These are phyloP conservation scores for Syzygium jambos DNA, from an alignment of 345 rosid species.

Conservation along the genomic window DNA sequence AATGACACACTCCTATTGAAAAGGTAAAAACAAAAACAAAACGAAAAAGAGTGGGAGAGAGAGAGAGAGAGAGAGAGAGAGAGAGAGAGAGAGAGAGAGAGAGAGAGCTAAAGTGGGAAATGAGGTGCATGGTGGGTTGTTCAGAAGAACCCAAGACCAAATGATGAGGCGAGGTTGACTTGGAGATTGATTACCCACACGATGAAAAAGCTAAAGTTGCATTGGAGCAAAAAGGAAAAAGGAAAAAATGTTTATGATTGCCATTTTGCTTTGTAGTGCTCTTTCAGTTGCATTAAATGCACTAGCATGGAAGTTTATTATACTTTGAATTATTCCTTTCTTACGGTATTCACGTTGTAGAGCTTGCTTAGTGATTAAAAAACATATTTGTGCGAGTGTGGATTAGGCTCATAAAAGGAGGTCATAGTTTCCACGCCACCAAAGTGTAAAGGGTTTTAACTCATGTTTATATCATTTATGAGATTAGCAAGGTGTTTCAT, in stretches of 20 bases:
- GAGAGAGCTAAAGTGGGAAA: neutral
- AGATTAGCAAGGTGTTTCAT: neutral
- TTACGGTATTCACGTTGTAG: neutral
- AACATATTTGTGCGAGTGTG: neutral
- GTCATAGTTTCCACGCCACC: neutral
- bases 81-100: neutral
- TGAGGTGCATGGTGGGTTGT: constrained; percentile 29
- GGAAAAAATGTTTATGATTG: neutral
- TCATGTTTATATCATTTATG: neutral
- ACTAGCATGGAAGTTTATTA: neutral
- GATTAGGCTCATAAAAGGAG: neutral
- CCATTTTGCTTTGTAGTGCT: neutral
- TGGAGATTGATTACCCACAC: constrained; percentile 22
- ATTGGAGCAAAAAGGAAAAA: neutral
- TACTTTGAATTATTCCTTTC: neutral
- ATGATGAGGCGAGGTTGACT: constrained; percentile 98
- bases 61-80: too few species aligned
- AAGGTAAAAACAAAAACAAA: neutral
- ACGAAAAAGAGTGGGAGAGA: too few species aligned
- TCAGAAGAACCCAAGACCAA: constrained; percentile 70
- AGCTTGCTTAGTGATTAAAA: neutral
- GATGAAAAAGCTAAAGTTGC: constrained; percentile 4
- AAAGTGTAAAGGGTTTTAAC: neutral
- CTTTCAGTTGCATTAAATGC: neutral
- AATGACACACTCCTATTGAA: constrained; percentile 1